Percentiles rank a stretch among this genome's conserved stretches.
Conservation (phyloP, 1,284 basidiomycete species). For the Stereum hirsutum region DNA sequence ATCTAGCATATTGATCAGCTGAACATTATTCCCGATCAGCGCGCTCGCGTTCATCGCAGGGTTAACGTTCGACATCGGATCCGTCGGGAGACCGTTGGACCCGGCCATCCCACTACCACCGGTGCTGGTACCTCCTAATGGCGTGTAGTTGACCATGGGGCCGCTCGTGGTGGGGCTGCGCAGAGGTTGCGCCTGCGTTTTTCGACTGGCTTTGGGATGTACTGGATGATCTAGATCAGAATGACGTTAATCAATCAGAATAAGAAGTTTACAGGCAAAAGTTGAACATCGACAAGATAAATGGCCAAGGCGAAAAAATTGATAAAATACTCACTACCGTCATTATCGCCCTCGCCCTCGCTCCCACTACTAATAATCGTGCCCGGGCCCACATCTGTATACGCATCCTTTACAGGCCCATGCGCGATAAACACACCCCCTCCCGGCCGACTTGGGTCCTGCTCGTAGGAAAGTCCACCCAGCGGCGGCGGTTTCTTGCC, state of each 20-base stretch:
- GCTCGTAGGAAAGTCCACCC: constrained; percentile 57
- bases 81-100: constrained; percentile 16
- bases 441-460: constrained; percentile 69
- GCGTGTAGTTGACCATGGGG: constrained; percentile 45
- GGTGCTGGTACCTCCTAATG: constrained; percentile 22
- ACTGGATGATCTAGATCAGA: too few relatives aligned
- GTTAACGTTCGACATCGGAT: constrained; percentile 46
- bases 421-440: constrained; percentile 79
- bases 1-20: constrained; percentile 69
- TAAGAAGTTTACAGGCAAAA: too few relatives aligned
- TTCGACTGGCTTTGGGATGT: constrained; percentile 31
- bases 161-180: constrained; percentile 19
- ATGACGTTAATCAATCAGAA: too few relatives aligned
- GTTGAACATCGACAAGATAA: too few relatives aligned
- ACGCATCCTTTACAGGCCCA: constrained; percentile 36
- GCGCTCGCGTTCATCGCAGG: constrained; percentile 32
- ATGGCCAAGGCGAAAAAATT: too few relatives aligned
- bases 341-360: constrained; percentile 34
- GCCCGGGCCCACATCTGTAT: constrained; percentile 53
- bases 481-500: constrained; percentile 41
- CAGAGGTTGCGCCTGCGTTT: not conserved
- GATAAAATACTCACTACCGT: too few relatives aligned
- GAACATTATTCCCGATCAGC: constrained; percentile 34
- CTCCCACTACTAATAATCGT: constrained; percentile 40
- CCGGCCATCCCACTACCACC: not conserved